Evolutionary conservation across 2,329 filamentous ascomycete species (phyloP), one percentile per base, ranked within the genome.

Genomic region (Fusarium praegraminearum): DNA sequence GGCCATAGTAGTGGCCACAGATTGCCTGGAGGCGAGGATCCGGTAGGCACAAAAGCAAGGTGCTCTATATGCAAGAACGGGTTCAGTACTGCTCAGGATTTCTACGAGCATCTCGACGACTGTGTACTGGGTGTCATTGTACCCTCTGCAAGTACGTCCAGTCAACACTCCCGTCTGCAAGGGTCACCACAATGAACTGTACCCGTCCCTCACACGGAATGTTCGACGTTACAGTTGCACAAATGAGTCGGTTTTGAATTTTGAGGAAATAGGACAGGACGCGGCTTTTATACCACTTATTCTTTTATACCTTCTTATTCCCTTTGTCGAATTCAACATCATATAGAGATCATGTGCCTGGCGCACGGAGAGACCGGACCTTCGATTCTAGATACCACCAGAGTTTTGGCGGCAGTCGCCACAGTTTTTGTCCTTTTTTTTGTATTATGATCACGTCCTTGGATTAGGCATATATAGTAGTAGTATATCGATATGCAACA

Each of bases 101-200:
- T 98, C 82, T 98, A 98, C 79, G 95, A 98, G 82, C 95, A 98
- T 84, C 84, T 98, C 71, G 95, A 91, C 70, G 87, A 89, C 71
- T 89, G 87, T 57, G 86, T 89, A 35, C 80, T 89, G 44, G 86
- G 86, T 52, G 86, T 87, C 18, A 87, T 89, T 54, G 85, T 88
- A 16, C 85, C 67, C 32, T 56, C 86, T 16, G 28, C 60, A 45
- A 62, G 40, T 47, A 54, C 58, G 60, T 33, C 58, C 51, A 41
- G 47, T 44, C 61, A 56, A 15, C 67, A 69, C 40, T 33, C 32
- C 13, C 59, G 69, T 35, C 43, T 56, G n/a, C 67, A 71, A 28
- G 60, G 38, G 20, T 69, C 63, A 10, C 57, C 54, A 12, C 44
- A 51, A 60, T 56, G 51, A 38, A 33, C 57, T 30, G 32, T 43